phyloP scores from a whole-genome alignment of 1,284 basidiomycete genomes.

The Agroathelia rolfsii region DNA sequence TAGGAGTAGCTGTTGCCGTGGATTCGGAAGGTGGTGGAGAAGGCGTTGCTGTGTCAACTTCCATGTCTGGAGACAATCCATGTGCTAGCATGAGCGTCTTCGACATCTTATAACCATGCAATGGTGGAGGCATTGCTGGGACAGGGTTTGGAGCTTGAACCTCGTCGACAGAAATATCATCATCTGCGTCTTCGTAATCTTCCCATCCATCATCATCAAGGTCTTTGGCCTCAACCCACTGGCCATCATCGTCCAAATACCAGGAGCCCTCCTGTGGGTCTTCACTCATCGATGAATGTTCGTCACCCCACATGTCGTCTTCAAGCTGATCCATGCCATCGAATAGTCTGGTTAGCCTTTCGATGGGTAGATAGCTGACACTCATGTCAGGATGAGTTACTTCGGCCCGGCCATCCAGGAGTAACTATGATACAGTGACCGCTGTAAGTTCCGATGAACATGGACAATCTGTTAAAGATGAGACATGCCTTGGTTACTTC shows the following conservation, averaged over 20 bases:
- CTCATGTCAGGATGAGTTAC: constrained; percentile 51
- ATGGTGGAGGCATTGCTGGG: too few species aligned
- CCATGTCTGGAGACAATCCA: too few species aligned
- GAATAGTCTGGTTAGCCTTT: constrained; percentile 60
- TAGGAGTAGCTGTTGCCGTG: too few species aligned
- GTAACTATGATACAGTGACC: too few species aligned
- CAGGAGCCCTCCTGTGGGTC: constrained; percentile 39
- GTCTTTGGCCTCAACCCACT: constrained; percentile 30
- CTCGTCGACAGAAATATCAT: constrained; percentile 21
- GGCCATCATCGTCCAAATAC: constrained; percentile 42
- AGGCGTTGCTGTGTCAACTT: constrained; percentile 11
- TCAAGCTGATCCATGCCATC: constrained; percentile 73
- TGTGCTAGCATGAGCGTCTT: too few species aligned
- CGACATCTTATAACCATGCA: too few species aligned
- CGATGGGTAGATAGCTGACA: constrained; percentile 41
- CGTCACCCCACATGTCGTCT: constrained; percentile 54
- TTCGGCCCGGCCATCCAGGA: constrained; percentile 57
- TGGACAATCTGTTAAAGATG: too few species aligned
- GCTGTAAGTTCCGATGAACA: too few species aligned
- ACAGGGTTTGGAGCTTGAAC: too few species aligned
- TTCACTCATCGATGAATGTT: constrained; percentile 29
- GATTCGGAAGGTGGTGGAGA: constrained; percentile 11
- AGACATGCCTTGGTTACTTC: constrained; percentile 69
- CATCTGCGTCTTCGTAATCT: constrained; percentile 28
- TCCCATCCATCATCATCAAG: constrained; percentile 29